phyloP scores from a whole-genome alignment of 2,329 filamentous ascomycete species.

The Magnaporthiopsis incrustans region DNA sequence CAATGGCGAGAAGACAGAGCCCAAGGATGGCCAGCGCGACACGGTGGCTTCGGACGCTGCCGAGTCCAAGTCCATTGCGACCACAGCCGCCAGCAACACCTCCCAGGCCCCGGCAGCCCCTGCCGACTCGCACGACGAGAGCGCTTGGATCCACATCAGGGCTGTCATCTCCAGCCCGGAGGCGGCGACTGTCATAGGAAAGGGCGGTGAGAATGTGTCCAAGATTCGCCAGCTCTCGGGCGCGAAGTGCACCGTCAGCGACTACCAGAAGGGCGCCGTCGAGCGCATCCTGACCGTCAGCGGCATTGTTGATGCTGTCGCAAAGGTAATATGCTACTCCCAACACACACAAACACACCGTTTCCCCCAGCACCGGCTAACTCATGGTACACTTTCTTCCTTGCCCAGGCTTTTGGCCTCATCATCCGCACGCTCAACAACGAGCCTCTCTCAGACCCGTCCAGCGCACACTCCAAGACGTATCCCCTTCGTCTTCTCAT shows the following conservation, averaged over 20 bases:
- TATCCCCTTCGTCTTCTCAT: conserved; percentile 93
- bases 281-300: conserved; percentile 97
- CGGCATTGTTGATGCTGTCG: conserved; percentile 89
- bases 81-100: conserved; percentile 29
- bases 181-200: conserved; percentile 95
- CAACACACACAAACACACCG: neutral
- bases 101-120: conserved; percentile 34
- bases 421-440: conserved; percentile 99
- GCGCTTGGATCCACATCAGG: conserved; percentile 92
- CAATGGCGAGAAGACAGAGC: conserved; percentile 41
- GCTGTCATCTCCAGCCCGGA: conserved; percentile 96
- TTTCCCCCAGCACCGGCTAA: neutral
- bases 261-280: conserved; percentile 93
- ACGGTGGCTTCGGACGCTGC: conserved; percentile 59
- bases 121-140: conserved; percentile 70
- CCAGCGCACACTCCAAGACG: conserved; percentile 89
- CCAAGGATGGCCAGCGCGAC: conserved; percentile 56
- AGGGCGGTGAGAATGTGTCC: conserved; percentile 96
- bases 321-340: conserved; percentile 59
- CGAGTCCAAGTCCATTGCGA: conserved; percentile 42
- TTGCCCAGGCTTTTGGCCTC: conserved; percentile 75
- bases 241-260: conserved; percentile 97
- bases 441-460: conserved; percentile 80
- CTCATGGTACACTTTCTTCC: neutral
- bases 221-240: conserved; percentile 92